A percentile compares a stretch with the other conserved stretches of the same genome.
Conservation (phyloP, 2,329 filamentous ascomycete genomes). For the Epichloe baconii region DNA sequence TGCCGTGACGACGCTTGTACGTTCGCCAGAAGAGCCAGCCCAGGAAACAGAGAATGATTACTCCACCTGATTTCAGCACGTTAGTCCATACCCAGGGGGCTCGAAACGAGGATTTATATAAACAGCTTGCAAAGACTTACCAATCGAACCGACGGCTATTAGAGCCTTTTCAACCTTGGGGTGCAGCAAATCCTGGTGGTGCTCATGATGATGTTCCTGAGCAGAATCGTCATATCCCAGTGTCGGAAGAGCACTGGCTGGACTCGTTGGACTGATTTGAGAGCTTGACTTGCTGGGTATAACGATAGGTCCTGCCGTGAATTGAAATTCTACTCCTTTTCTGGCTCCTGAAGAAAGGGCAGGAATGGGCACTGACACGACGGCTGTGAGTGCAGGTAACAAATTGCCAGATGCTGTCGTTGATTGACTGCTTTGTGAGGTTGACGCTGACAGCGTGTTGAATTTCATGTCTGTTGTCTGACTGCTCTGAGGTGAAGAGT, state of each 20-base stretch:
- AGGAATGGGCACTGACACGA: constrained; percentile 1
- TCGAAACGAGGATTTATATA: not conserved
- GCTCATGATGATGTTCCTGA: not conserved
- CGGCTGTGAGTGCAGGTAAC: not conserved
- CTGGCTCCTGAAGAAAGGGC: constrained; percentile 3
- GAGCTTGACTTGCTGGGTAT: not conserved
- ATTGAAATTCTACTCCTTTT: constrained; percentile 1
- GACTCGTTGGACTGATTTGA: not conserved
- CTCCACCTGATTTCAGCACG: constrained; percentile 20
- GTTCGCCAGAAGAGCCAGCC: constrained; percentile 30
- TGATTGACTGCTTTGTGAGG: not conserved
- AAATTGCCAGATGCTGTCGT: not conserved
- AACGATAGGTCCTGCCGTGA: not conserved
- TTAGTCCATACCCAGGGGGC: not conserved
- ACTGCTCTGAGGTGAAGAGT: not conserved
- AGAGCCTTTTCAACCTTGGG: constrained; percentile 9
- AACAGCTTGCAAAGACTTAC: constrained; percentile 6
- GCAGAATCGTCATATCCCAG: not conserved
- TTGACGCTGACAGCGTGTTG: not conserved
- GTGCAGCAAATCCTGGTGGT: constrained; percentile 2
- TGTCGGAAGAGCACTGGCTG: not conserved
- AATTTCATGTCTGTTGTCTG: not conserved
- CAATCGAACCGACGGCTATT: constrained; percentile 10
- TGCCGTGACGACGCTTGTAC: constrained; percentile 8
- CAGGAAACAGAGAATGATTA: constrained; percentile 31